These are phyloP conservation scores for Suillus subluteus DNA, from an alignment of 768 basidiomycete genomes.

Conservation along the genomic window DNA sequence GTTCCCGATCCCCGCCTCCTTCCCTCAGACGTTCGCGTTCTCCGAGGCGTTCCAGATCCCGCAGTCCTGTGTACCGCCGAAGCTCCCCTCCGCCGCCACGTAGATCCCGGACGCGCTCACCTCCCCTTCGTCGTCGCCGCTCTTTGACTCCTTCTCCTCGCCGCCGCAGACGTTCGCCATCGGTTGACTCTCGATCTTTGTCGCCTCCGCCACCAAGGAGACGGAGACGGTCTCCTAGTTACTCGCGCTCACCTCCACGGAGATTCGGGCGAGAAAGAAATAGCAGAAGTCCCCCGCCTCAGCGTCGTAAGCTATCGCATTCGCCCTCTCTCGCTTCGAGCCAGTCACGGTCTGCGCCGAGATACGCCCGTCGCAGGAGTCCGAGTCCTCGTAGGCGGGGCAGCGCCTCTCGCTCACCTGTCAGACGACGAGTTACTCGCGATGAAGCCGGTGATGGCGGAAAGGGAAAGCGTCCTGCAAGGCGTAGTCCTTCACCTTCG, in stretches of 20 bases:
- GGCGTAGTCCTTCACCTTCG: conserved; percentile 30
- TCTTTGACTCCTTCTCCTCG: conserved; percentile 46
- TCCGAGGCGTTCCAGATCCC: conserved; percentile 26
- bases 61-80: conserved; percentile 28
- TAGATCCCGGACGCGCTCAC: conserved; percentile 47
- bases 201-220: conserved; percentile 38
- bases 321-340: conserved; percentile 39
- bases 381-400: conserved; percentile 40
- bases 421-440: conserved; percentile 35
- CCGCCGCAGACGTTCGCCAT: conserved; percentile 39
- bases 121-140: conserved; percentile 37
- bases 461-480: conserved; percentile 24
- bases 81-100: conserved; percentile 44
- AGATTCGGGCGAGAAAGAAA: conserved; percentile 39
- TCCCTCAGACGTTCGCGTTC: conserved; percentile 28
- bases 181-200: conserved; percentile 27
- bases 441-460: conserved; percentile 18
- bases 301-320: conserved; percentile 35
- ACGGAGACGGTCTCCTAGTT: conserved; percentile 50
- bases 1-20: conserved; percentile 30
- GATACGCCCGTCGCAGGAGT: conserved; percentile 50
- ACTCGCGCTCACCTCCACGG: conserved; percentile 52
- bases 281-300: conserved; percentile 59
- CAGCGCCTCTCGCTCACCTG: conserved; percentile 38
- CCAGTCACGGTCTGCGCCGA: conserved; percentile 44